phyloP scores from a whole-genome alignment of 2,329 filamentous ascomycete species.

The Calonectria pteridis region DNA sequence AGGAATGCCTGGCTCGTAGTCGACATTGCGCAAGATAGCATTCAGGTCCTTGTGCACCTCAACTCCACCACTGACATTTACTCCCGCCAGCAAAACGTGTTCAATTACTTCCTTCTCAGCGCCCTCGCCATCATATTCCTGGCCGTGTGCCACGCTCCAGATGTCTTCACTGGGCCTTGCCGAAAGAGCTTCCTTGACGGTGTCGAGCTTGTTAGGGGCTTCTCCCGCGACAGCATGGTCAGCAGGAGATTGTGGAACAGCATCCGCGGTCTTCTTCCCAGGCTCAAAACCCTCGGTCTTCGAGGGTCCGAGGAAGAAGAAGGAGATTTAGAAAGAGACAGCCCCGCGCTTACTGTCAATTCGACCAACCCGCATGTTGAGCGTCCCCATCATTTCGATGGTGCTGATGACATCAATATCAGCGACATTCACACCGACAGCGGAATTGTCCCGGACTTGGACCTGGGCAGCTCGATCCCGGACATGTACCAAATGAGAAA shows the following conservation, averaged over 20 bases:
- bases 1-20: constrained; percentile 55
- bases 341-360: not conserved
- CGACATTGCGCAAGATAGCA: constrained; percentile 46
- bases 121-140: constrained; percentile 45
- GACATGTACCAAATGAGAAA: constrained; percentile 52
- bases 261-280: constrained; percentile 49
- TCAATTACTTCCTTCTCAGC: constrained; percentile 47
- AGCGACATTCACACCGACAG: constrained; percentile 28
- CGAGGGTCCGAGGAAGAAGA: constrained; percentile 25
- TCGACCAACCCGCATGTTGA: not conserved
- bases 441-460: constrained; percentile 26
- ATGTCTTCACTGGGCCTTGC: constrained; percentile 53
- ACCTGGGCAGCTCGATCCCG: constrained; percentile 39
- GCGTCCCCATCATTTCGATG: not conserved
- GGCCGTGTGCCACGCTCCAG: constrained; percentile 59
- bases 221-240: constrained; percentile 49
- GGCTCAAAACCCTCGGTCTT: constrained; percentile 45
- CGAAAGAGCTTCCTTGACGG: constrained; percentile 49
- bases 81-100: constrained; percentile 43
- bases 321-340: not conserved
- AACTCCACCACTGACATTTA: constrained; percentile 46
- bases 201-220: constrained; percentile 47
- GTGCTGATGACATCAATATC: not conserved
- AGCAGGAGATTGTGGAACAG: constrained; percentile 53
- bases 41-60: constrained; percentile 45